Conservation (phyloP, 768 basidiomycete genomes). For the Nidularia sp. region DNA sequence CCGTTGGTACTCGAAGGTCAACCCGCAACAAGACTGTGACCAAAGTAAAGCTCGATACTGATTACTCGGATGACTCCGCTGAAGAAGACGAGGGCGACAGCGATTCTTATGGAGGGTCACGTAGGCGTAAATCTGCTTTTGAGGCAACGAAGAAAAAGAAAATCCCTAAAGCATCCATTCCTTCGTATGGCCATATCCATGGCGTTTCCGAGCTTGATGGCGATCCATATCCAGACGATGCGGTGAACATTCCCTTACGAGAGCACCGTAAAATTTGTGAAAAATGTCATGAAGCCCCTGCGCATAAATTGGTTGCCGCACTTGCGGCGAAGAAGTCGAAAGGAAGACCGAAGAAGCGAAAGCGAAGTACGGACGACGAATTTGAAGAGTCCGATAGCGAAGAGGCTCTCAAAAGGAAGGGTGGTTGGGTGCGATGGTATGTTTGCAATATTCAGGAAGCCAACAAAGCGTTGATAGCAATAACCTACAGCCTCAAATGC, state of each 20-base stretch:
- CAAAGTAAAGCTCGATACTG: constrained; percentile 30
- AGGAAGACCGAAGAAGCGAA: constrained; percentile 34
- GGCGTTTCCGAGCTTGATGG: constrained; percentile 36
- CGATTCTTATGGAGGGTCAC: constrained; percentile 12
- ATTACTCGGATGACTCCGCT: constrained; percentile 17
- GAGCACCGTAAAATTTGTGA: constrained; percentile 65
- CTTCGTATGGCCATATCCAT: constrained; percentile 43
- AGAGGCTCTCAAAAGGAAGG: constrained; percentile 44
- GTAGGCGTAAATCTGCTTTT: constrained; percentile 12
- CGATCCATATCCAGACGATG: constrained; percentile 49
- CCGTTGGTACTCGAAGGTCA: constrained; percentile 46
- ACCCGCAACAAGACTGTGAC: constrained; percentile 37
- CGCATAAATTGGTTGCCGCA: constrained; percentile 45
- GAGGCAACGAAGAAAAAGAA: constrained; percentile 10
- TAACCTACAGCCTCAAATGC: constrained; percentile 59
- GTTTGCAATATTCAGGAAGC: constrained; percentile 10
- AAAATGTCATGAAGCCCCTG: constrained; percentile 61
- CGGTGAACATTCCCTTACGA: constrained; percentile 47
- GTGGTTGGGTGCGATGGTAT: constrained; percentile 86
- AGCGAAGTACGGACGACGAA: constrained; percentile 36
- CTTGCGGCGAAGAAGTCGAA: constrained; percentile 33
- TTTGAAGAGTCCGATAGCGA: constrained; percentile 55
- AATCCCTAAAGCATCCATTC: constrained; percentile 22
- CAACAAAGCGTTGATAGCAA: constrained; percentile 15
- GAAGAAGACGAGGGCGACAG: constrained; percentile 25